These are phyloP conservation scores for Lathyrus aphaca DNA, from an alignment of 306 rosid genomes.

Conservation along the genomic window DNA sequence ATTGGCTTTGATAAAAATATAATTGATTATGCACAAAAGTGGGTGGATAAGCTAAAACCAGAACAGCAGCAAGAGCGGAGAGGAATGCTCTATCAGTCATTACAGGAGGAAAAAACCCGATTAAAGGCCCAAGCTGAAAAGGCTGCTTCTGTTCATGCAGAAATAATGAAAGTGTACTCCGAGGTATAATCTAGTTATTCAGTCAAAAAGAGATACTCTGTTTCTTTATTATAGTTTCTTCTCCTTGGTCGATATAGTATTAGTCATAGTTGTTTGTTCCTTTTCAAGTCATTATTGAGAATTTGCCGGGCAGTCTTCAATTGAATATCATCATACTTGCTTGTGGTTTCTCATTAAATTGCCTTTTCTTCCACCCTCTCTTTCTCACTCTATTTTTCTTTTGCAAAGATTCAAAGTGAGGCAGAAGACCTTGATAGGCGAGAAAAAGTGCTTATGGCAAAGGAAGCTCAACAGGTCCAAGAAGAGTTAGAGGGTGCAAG, in stretches of 20 bases:
- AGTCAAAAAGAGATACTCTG: conserved; percentile 16
- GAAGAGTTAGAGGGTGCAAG: conserved; percentile 62
- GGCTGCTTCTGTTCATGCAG: conserved; percentile 70
- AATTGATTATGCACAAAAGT: conserved; percentile 60
- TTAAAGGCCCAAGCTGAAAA: conserved; percentile 68
- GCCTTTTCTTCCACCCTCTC: background rate
- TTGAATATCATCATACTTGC: conserved; percentile 17
- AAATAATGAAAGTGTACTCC: conserved; percentile 55
- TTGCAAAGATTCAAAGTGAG: conserved; percentile 72
- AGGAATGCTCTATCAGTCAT: conserved; percentile 73
- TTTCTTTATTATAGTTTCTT: conserved; percentile 35
- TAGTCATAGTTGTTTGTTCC: conserved; percentile 28
- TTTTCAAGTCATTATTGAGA: conserved; percentile 22
- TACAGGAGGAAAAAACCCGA: conserved; percentile 71
- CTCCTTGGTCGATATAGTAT: conserved; percentile 31
- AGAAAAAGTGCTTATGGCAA: conserved; percentile 64
- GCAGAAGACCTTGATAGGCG: conserved; percentile 82
- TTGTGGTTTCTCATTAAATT: conserved; percentile 36
- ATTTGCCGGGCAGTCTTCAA: conserved; percentile 10
- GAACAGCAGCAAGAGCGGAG: conserved; percentile 84
- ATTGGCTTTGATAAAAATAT: conserved; percentile 74
- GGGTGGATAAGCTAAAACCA: conserved; percentile 79
- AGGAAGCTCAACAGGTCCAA: conserved; percentile 63
- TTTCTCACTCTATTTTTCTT: background rate
- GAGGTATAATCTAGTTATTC: conserved; percentile 63